These are phyloP conservation scores for Fusarium liriodendri DNA, from an alignment of 2,329 filamentous ascomycete species.

Conservation along the genomic window DNA sequence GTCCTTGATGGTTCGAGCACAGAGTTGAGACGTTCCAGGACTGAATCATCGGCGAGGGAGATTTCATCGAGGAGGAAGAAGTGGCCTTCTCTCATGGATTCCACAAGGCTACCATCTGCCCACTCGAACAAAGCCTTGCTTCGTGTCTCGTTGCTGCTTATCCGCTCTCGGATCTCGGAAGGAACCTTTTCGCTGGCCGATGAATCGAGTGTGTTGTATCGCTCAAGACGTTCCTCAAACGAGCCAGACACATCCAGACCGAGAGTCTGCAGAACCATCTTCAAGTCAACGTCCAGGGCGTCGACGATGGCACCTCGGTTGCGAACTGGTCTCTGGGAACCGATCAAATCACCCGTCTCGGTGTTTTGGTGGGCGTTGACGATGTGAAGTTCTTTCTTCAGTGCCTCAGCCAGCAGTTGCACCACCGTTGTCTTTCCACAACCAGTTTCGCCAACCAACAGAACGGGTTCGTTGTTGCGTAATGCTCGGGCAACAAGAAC, in stretches of 20 bases:
- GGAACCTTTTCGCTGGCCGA: conserved; percentile 63
- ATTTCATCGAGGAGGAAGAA: conserved; percentile 98
- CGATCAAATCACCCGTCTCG: conserved; percentile 96
- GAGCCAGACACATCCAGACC: conserved; percentile 54
- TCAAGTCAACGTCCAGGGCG: conserved; percentile 71
- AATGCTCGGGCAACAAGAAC: conserved; percentile 89
- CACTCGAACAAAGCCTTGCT: conserved; percentile 94
- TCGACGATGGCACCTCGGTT: conserved; percentile 82
- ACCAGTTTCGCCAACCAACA: conserved; percentile 95
- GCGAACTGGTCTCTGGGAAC: conserved; percentile 89
- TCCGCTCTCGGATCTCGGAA: conserved; percentile 55
- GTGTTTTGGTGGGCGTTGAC: conserved; percentile 99
- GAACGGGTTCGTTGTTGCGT: conserved; percentile 89
- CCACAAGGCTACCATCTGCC: conserved; percentile 92
- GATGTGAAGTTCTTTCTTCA: conserved; percentile 81
- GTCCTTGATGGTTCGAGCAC: conserved; percentile 91
- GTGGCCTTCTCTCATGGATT: conserved; percentile 90
- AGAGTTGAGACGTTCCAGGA: conserved; percentile 94
- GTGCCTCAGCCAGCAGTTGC: conserved; percentile 87
- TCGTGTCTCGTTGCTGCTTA: conserved; percentile 65
- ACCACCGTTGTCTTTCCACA: conserved; percentile 98
- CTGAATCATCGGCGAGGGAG: conserved; percentile 96
- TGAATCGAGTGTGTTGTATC: conserved; percentile 63
- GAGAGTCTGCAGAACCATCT: conserved; percentile 55
- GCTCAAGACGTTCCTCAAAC: conserved; percentile 66